Base-by-base conservation (phyloP, 148 eudicot species). In the Euryodendron excelsum region DNA sequence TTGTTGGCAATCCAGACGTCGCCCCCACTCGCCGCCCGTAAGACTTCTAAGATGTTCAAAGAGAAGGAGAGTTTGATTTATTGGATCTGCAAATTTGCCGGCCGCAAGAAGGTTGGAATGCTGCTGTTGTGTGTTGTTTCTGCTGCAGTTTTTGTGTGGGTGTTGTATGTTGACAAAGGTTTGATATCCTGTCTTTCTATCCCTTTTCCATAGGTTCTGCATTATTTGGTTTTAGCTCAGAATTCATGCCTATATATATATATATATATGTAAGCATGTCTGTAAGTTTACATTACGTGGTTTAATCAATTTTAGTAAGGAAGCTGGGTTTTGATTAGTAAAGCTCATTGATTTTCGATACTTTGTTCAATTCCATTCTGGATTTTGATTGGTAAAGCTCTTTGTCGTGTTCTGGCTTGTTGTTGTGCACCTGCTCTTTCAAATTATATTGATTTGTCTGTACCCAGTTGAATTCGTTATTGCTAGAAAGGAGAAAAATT, bases 91-190 rank as follows among this genome's bases (percentile, higher is more conserved):
- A 93, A 90, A 71, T 82, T 89, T 56, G 87, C 85, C 9, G 91
- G 91, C 18, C 73, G 95, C 59, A 91, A 88, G 77, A 93, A 91
- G 82, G 90, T 90, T 75, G 98, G 98, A 71, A 93, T 93, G 98
- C 77, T 93, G 44, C 85, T 93, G 52, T 80, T 93, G 76, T 88
- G 90, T 78, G 73, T 87, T 64, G 87, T 89, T 80, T 93, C 98
- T 10, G 74, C 85, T 12, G 91, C 88, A 0, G 90, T 89, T 78
- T 91, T 91, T 84, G 72, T 84, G 36, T 90, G 94, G 98, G 92
- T 93, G 0, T 58, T 93, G n/a, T 87, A 83, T 72, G 87, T 93
- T 44, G 96, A 88, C 81, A 93, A 91, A 93, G 98, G 98, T 93
- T 80, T 47, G 90, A 61, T 71, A 77, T 78, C 25, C 44, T 31